Evolutionary conservation across 2,329 filamentous ascomycete genomes (phyloP), one percentile per base, ranked within the genome.

Genomic region (Harringtonia lauricola): DNA sequence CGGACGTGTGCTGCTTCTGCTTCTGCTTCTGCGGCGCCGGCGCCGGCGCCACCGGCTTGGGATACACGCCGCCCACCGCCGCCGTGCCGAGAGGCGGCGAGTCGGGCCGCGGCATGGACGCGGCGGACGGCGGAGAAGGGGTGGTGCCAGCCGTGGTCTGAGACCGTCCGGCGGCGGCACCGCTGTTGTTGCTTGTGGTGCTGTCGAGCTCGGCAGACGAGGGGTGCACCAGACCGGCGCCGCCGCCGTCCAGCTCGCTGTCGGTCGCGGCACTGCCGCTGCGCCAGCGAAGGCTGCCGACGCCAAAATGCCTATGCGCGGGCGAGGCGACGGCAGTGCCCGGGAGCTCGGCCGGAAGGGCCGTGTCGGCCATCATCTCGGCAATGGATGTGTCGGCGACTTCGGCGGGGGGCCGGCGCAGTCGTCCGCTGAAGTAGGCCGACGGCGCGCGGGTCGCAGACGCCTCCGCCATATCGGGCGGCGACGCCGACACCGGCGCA

Each of bases 381-480:
- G 60, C 61, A n/a, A 72, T 52, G 12, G 61, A 59, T 1, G 61
- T 67, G 41, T 65, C 60, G 2, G 55, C 60, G 59, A 72, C 65
- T 52, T 73, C 70, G 24, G 59, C 50, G 15, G 24, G 24, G 24
- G 24, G 24, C 7, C 10, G 24, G 24, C 24, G 24, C 6, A 10
- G 24, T 6, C 10, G 24, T 10, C 10, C 7, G 24, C 24, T 10
- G 10, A 7, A 26, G 24, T 26, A 26, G 24, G 24, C 10, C 24
- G 24, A 26, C 24, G 24, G 24, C 24, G 24, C 10, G 48, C 10
- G 45, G 48, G 7, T 54, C 59, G 19, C 63, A 63, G 35, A 24
- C 22, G 39, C 22, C 24, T 26, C 24, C 10, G 24, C 10, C 24
- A 26, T 26, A 6, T 26, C 24, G 24, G 24, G 24, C 10, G n/a